Conservation (phyloP, 441 rosid species). For the Mallotus japonicus region DNA sequence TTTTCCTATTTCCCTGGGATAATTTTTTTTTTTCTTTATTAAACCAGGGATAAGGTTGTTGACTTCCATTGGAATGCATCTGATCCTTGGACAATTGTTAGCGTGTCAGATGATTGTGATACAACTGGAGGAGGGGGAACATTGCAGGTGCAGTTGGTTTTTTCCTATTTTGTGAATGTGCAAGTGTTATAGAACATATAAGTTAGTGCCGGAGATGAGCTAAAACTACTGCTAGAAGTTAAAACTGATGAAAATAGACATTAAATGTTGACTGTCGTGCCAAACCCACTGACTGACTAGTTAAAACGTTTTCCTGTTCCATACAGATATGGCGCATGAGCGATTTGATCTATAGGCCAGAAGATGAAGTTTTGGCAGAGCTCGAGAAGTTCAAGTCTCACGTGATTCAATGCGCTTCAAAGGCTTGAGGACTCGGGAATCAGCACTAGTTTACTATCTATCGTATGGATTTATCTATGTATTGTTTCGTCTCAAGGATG, state of each 20-base stretch:
- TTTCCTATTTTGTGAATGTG: not conserved
- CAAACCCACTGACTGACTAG: not conserved
- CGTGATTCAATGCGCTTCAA: slow-evolving; percentile 60
- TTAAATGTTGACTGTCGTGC: not conserved
- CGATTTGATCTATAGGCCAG: slow-evolving; percentile 90
- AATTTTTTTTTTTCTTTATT: not conserved
- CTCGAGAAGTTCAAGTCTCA: slow-evolving; percentile 94
- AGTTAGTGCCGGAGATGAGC: not conserved
- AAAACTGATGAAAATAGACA: not conserved
- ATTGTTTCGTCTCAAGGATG: not conserved
- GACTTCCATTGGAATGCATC: slow-evolving; percentile 92
- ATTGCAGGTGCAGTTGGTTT: slow-evolving; percentile 56
- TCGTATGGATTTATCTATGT: not conserved
- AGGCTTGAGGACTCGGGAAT: slow-evolving; percentile 35
- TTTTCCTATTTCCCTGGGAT: not conserved
- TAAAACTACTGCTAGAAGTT: not conserved
- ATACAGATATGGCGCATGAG: slow-evolving; percentile 98
- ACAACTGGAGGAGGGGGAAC: slow-evolving; percentile 98
- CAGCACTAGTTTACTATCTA: not conserved
- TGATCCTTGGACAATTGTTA: slow-evolving; percentile 97
- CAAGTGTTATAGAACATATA: not conserved
- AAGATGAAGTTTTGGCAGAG: slow-evolving; percentile 89
- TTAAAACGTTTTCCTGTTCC: not conserved
- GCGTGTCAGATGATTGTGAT: slow-evolving; percentile 98
- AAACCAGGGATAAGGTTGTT: slow-evolving; percentile 85